Percentiles rank a stretch among this genome's conserved stretches.
These are phyloP conservation scores for Wolfiporia cocos DNA, from an alignment of 1,284 basidiomycete species.

Conservation along the genomic window DNA sequence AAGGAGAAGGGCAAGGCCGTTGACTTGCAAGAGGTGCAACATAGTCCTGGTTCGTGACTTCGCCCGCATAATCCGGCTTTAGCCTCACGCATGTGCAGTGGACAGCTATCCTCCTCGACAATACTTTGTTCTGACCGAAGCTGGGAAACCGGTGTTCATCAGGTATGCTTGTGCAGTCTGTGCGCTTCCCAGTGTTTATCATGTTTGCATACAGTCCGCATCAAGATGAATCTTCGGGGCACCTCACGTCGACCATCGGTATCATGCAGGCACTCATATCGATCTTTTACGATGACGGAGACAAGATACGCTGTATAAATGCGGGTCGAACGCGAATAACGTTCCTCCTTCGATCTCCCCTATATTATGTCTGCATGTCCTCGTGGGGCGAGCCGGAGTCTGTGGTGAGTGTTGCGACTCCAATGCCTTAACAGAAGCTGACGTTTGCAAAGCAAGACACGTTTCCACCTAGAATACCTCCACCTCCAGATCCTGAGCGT, in stretches of 20 bases:
- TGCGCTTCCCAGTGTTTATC: background rate
- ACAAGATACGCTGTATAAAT: constrained; percentile 77
- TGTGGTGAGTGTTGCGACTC: constrained; percentile 57
- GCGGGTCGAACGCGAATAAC: constrained; percentile 74
- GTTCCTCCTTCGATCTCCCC: constrained; percentile 79
- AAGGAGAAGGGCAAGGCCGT: constrained; percentile 17
- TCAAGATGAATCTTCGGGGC: constrained; percentile 47
- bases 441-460: constrained; percentile 67
- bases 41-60: constrained; percentile 20
- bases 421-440: constrained; percentile 12
- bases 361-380: constrained; percentile 89
- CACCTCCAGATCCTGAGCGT: constrained; percentile 91
- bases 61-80: too few species aligned
- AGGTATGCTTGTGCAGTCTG: constrained; percentile 56
- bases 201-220: constrained; percentile 36
- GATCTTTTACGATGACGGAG: constrained; percentile 81
- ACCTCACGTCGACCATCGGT: constrained; percentile 78
- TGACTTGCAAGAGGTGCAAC: constrained; percentile 23
- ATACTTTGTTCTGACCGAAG: constrained; percentile 91
- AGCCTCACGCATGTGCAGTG: constrained; percentile 12
- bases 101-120: constrained; percentile 59
- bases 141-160: constrained; percentile 90
- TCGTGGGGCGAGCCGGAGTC: constrained; percentile 93
- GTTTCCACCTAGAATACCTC: constrained; percentile 91
- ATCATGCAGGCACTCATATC: constrained; percentile 95